These are phyloP conservation scores for Mucor sp. DNA, from an alignment of 371 early-diverging fungal genomes.

Conservation along the genomic window DNA sequence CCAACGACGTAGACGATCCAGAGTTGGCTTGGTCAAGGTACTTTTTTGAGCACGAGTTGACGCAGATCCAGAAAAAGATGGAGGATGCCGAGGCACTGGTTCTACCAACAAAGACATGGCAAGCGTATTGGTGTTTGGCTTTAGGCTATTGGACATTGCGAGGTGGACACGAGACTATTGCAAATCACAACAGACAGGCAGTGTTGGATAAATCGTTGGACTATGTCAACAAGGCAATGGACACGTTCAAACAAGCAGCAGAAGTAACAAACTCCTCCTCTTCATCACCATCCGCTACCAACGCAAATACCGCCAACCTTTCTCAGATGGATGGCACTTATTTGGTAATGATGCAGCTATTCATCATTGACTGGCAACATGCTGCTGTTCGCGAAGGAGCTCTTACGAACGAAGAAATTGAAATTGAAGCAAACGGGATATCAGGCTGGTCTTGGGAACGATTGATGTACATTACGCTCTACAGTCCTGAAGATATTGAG, in stretches of 20 bases:
- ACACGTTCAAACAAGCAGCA: background rate
- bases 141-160: constrained; percentile 27
- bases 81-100: background rate
- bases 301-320: background rate
- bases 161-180: constrained; percentile 2
- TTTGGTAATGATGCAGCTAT: background rate
- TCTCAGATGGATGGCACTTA: background rate
- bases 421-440: background rate
- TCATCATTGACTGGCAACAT: background rate
- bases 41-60: constrained; percentile 3
- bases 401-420: background rate
- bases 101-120: constrained; percentile 14
- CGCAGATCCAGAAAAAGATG: background rate
- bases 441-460: background rate
- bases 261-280: background rate
- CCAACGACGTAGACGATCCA: background rate
- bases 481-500: background rate
- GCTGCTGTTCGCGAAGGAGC: background rate
- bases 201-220: background rate
- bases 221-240: background rate
- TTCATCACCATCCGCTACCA: background rate
- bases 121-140: constrained; percentile 29
- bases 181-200: background rate
- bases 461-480: constrained; percentile 8
- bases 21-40: background rate